Conservation (phyloP, 495 filamentous ascomycete species). For the Massariosphaeria phaeospora region DNA sequence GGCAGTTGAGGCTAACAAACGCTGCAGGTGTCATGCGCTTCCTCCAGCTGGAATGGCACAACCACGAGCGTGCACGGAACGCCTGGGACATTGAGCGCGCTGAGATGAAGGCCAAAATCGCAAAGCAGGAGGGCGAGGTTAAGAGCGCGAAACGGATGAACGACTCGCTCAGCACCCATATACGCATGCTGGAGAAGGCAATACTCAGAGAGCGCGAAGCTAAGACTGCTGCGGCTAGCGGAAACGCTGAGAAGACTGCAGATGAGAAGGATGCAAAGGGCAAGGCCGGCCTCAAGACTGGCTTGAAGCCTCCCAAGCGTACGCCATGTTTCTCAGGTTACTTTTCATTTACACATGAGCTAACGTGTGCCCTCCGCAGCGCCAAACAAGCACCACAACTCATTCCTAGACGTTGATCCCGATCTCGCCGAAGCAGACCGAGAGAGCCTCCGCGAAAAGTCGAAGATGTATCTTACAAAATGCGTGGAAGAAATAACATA, state of each 20-base stretch:
- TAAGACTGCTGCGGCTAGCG: slow-evolving; percentile 37
- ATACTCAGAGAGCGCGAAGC: slow-evolving; percentile 66
- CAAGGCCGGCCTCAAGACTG: slow-evolving; percentile 27
- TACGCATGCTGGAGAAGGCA: slow-evolving; percentile 83
- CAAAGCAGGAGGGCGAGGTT: slow-evolving; percentile 84
- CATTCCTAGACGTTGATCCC: slow-evolving; percentile 41
- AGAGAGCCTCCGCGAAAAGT: slow-evolving; percentile 42
- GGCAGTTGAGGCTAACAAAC: slow-evolving; percentile 20
- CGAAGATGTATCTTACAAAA: slow-evolving; percentile 42
- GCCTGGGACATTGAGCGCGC: slow-evolving; percentile 98
- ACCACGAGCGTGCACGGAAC: slow-evolving; percentile 95
- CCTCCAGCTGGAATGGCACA: slow-evolving; percentile 98
- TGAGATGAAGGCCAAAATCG: slow-evolving; percentile 98
- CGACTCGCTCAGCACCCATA: slow-evolving; percentile 81
- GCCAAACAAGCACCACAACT: slow-evolving; percentile 40
- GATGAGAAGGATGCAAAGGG: slow-evolving; percentile 27
- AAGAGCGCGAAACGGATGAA: slow-evolving; percentile 79
- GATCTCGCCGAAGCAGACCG: slow-evolving; percentile 36
- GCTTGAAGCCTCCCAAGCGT: slow-evolving; percentile 31
- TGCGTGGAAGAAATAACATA: slow-evolving; percentile 47
- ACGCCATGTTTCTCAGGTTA: too few relatives aligned
- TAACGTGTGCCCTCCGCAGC: slow-evolving; percentile 21
- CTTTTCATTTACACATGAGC: too few relatives aligned
- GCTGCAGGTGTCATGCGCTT: slow-evolving; percentile 93
- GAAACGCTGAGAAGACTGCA: slow-evolving; percentile 32